phyloP scores from a whole-genome alignment of 495 filamentous ascomycete species.

The Tuber brumale region DNA sequence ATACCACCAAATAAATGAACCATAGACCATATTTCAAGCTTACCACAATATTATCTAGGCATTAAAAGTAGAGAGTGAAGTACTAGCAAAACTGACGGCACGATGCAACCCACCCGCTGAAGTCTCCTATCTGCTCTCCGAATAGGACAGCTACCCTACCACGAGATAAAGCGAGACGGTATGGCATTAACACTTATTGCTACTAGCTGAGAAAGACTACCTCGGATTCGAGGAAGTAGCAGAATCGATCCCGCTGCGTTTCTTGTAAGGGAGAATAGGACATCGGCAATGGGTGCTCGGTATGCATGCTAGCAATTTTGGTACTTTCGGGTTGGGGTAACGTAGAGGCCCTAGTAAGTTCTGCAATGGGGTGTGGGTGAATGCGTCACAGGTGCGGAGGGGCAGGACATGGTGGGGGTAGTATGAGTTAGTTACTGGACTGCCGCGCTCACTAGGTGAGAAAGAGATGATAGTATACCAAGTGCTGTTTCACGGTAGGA shows the following conservation, averaged over 20 bases:
- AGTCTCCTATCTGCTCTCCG: no score
- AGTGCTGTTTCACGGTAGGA: not conserved
- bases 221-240: no score
- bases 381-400: not conserved
- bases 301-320: not conserved
- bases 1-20: no score
- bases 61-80: no score
- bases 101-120: no score
- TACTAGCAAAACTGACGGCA: no score
- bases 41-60: no score
- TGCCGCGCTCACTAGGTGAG: not conserved
- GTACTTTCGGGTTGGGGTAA: not conserved
- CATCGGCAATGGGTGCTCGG: not conserved
- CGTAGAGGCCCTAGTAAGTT: not conserved
- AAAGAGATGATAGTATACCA: not conserved
- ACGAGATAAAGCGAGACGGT: not conserved
- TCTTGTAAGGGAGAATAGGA: not conserved
- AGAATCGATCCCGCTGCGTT: not conserved
- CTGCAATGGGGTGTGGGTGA: not conserved
- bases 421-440: not conserved
- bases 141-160: no score
- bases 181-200: not conserved
- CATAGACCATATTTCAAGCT: no score
- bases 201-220: no score
- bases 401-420: not conserved